A percentile compares a stretch with the other conserved stretches of the same genome.
phyloP scores from a whole-genome alignment of 2,329 filamentous ascomycete genomes.

The Ciborinia camelliae region DNA sequence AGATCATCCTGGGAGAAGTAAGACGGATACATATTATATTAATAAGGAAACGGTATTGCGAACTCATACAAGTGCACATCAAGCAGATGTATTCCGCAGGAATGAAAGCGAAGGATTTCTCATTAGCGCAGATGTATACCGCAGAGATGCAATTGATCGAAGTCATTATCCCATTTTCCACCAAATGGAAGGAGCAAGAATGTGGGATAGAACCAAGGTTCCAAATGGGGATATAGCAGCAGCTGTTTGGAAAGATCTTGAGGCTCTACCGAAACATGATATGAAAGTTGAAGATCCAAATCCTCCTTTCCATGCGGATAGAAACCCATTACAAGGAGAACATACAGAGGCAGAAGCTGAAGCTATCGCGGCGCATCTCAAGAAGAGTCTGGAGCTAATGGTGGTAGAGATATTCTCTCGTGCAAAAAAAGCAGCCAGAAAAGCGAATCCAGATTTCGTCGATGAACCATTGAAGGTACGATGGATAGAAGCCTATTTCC shows the following conservation, averaged over 20 bases:
- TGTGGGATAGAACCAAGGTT: slow-evolving; percentile 72
- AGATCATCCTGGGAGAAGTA: slow-evolving; percentile 82
- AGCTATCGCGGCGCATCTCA: slow-evolving; percentile 80
- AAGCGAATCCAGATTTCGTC: slow-evolving; percentile 46
- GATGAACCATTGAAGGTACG: slow-evolving; percentile 78
- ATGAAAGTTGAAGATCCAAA: slow-evolving; percentile 81
- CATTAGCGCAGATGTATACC: slow-evolving; percentile 91
- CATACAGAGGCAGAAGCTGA: slow-evolving; percentile 76
- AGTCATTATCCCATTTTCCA: slow-evolving; percentile 97
- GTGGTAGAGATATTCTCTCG: slow-evolving; percentile 84
- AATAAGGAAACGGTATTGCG: slow-evolving; percentile 79
- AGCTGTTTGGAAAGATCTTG: slow-evolving; percentile 67
- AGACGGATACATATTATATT: slow-evolving; percentile 93
- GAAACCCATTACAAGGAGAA: slow-evolving; percentile 77
- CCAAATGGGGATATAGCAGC: slow-evolving; percentile 57
- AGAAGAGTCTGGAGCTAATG: slow-evolving; percentile 83
- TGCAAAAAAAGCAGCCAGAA: slow-evolving; percentile 63
- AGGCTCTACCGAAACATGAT: slow-evolving; percentile 66
- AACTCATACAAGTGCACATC: slow-evolving; percentile 93
- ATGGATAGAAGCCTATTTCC: slow-evolving; percentile 97
- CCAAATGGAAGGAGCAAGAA: slow-evolving; percentile 93
- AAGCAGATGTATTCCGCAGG: slow-evolving; percentile 74
- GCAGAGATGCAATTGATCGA: slow-evolving; percentile 89
- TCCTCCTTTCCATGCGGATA: slow-evolving; percentile 69
- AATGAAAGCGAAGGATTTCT: slow-evolving; percentile 77